Evolutionary conservation across 2,329 filamentous ascomycete species (phyloP), one percentile per base, ranked within the genome.

Genomic region (Penicillium sp.): DNA sequence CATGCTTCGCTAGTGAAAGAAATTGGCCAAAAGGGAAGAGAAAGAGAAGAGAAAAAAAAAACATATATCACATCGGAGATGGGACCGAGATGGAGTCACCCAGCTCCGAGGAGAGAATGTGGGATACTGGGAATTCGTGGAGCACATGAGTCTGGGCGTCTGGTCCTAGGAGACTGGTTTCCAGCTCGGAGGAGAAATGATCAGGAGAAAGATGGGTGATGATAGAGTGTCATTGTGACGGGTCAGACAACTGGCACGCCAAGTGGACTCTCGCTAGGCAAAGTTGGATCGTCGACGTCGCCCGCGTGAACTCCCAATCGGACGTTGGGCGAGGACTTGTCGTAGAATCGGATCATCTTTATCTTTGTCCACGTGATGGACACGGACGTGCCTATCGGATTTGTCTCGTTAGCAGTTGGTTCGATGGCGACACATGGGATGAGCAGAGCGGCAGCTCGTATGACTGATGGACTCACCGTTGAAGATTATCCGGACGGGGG

Each of bases 401-500:
- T 3, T 6, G 12, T n/a, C 24, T 27, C 9, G 34, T 47, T 38
- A 47, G 46, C 24, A 9, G 12, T 26, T 18, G 18, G 18, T 18
- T 18, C 18, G 18, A 18, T 18, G 18, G 18, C 18, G 18, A 18
- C 18, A 18, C 18, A 18, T 18, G 18, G 18, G 2, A 18, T 18
- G 18, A 3, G 18, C 18, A 18, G 18, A 18, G 18, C 18, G 18
- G 18, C 18, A 18, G 18, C 18, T 18, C 18, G 18, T 9, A 8
- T 25, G n/a, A 29, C 27, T 5, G 29, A 28, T 13, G n/a, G 29
- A 66, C 79, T 56, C 76, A 94, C 88, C 91, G 83, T 74, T 96
- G 91, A 47, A 98, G 73, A 74, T 97, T 97, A 67, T 98, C 93
- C 32, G 93, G 93, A 58, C 93, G 79, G 4, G 93, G 93, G 66